Evolutionary conservation across 2,329 filamentous ascomycete species (phyloP), one percentile per base, ranked within the genome.

Genomic region (Ophiocordyceps robertsii): DNA sequence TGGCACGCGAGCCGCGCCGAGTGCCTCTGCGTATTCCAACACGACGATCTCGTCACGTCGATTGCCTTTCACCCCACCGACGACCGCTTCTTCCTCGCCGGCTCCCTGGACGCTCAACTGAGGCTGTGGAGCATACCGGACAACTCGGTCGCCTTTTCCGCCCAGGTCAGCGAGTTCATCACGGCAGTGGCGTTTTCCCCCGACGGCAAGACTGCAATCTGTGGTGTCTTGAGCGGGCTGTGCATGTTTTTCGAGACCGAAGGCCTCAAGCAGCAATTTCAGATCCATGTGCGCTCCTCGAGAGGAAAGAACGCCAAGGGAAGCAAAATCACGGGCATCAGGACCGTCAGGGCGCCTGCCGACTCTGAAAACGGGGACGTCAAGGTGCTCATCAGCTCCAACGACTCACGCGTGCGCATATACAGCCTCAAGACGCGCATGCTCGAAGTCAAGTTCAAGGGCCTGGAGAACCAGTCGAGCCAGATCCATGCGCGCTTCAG

Each of bases 81-180:
- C 57, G 92, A 98, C 58, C 82, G 92, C 0, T 98, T 98, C 66
- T 98, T 98, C 61, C 70, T 98, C 11, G 89, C 92, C 16, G 92
- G 92, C 9, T 95, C 87, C 1, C 70, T 96, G 7, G 92, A 98
- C 57, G 83, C 82, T 1, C 89, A 88, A 50, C 62, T 98, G 40
- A 75, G 92, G 14, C 65, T 98, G 2, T 98, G 92, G 92, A 95
- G 88, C 56, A 98, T 98, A 38, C 89, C 92, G 0, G 92, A 98
- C 60, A 95, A 93, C 59, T 79, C 74, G n/a, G 84, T 96, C 27
- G 89, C 89, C 0, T 96, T 80, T 56, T 82, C 81, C 49, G 81
- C 74, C 9, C 77, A 83, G 37, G 67, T 89, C 0, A 77, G 82
- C 0, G 89, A 95, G 51, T 83, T 96, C 60, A 88, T 96, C 47